These are phyloP conservation scores for Saussurea involucrata DNA, from an alignment of 129 eudicot species.

Conservation along the genomic window DNA sequence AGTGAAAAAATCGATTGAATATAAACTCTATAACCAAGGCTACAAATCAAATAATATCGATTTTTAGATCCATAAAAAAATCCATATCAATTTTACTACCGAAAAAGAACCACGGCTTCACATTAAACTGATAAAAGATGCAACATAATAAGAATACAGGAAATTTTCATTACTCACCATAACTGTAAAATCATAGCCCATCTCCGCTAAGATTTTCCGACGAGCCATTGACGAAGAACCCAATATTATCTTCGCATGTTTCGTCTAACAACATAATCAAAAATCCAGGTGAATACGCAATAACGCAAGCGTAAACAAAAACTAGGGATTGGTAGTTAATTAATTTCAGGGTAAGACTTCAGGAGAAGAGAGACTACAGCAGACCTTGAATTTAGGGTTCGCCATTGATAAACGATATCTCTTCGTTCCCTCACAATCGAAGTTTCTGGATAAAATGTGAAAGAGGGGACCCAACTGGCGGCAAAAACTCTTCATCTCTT, in stretches of 20 bases:
- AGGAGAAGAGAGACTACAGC: not conserved
- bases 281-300: not conserved
- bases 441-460: constrained; percentile 19
- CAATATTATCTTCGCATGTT: constrained; percentile 59
- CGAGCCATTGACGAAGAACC: constrained; percentile 91
- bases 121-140: not conserved
- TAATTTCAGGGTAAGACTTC: not conserved
- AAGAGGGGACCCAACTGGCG: constrained; percentile 32
- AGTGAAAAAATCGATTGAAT: not conserved
- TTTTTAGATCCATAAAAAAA: not conserved
- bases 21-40: not conserved
- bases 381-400: constrained; percentile 44
- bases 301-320: not conserved
- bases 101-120: not conserved
- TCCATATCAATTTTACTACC: not conserved
- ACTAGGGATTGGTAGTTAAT: not conserved
- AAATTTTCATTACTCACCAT: constrained; percentile 39
- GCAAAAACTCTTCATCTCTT: constrained; percentile 13
- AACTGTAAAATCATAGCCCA: constrained; percentile 82
- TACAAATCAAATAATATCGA: not conserved
- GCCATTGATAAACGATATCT: constrained; percentile 24
- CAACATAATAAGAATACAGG: not conserved
- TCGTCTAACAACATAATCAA: constrained; percentile 17
- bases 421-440: constrained; percentile 22
- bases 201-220: constrained; percentile 59